A percentile compares a stretch with the other conserved stretches of the same genome.
These are phyloP conservation scores for Aspergillus coremiiformis DNA, from an alignment of 495 filamentous ascomycete genomes.

Conservation along the genomic window DNA sequence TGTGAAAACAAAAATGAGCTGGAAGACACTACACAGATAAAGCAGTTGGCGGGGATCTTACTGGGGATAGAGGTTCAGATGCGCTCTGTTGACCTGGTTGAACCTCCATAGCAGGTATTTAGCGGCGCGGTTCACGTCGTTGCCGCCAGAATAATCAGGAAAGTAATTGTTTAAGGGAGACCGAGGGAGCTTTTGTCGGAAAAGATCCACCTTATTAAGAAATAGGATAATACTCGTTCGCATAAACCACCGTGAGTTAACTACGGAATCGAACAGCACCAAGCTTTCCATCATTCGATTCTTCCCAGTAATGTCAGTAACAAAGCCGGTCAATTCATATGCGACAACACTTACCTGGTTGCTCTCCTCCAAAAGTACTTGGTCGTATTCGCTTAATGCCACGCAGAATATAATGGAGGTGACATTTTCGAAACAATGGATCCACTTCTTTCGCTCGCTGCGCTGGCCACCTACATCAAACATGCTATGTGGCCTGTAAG, in stretches of 20 bases:
- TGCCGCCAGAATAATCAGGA: slow-evolving; percentile 93
- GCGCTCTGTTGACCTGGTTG: slow-evolving; percentile 94
- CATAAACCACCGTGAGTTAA: slow-evolving; percentile 99
- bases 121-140: slow-evolving; percentile 93
- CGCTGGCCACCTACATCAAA: slow-evolving; percentile 97
- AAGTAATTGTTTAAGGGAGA: slow-evolving; percentile 91
- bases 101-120: slow-evolving; percentile 98
- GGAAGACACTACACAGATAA: neutral
- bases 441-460: slow-evolving; percentile 99
- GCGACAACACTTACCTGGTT: slow-evolving; percentile 65
- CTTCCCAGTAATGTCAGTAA: slow-evolving; percentile 33
- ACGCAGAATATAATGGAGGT: slow-evolving; percentile 99
- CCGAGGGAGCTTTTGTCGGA: slow-evolving; percentile 85
- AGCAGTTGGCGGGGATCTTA: slow-evolving; percentile 41
- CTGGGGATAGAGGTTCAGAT: slow-evolving; percentile 97
- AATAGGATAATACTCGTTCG: slow-evolving; percentile 97
- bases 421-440: slow-evolving; percentile 99
- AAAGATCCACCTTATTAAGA: slow-evolving; percentile 97
- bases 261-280: slow-evolving; percentile 96
- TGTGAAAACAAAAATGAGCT: slow-evolving; percentile 22
- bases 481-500: slow-evolving; percentile 58
- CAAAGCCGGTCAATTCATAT: neutral
- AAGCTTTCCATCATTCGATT: slow-evolving; percentile 99
- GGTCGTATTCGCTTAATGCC: slow-evolving; percentile 96
- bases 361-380: slow-evolving; percentile 91